Evolutionary conservation across 2,329 filamentous ascomycete species (phyloP).

Genomic region (Dothiorella sarmentorum): DNA sequence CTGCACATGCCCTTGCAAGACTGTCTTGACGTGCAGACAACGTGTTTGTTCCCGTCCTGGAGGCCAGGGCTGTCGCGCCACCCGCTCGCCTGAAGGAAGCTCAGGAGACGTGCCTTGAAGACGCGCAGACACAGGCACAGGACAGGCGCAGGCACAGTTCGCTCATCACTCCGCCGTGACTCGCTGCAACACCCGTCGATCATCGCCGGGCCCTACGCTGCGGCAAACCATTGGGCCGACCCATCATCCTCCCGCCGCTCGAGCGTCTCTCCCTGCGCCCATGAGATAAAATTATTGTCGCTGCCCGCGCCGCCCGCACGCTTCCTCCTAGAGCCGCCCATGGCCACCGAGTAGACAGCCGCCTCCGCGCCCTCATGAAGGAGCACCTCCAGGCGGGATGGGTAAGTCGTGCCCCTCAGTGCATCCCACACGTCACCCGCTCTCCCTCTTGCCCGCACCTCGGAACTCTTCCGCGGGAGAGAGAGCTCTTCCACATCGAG

Average conservation of each 20-base stretch:
- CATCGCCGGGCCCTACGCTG: conserved; percentile 12
- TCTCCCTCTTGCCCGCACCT: neutral
- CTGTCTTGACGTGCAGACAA: conserved; percentile 7
- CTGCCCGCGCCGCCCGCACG: conserved; percentile 21
- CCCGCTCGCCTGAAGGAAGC: conserved; percentile 12
- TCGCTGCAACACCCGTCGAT: conserved; percentile 17
- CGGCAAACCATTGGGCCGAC: conserved; percentile 14
- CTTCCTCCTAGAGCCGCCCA: conserved; percentile 22
- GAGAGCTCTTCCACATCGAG: conserved; percentile 14
- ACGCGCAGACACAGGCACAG: neutral
- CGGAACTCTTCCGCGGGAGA: neutral
- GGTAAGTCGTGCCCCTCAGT: conserved; percentile 29
- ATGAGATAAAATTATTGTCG: conserved; percentile 16
- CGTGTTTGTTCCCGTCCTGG: neutral
- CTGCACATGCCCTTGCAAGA: conserved; percentile 3
- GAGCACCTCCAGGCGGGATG: conserved; percentile 35
- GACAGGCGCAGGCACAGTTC: neutral
- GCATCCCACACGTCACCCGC: neutral
- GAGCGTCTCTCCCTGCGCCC: conserved; percentile 16
- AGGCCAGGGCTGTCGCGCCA: conserved; percentile 1
- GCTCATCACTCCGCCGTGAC: conserved; percentile 11
- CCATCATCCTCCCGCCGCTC: conserved; percentile 12
- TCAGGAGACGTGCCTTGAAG: conserved; percentile 10
- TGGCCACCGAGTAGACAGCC: conserved; percentile 21
- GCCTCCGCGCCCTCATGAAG: conserved; percentile 29